phyloP scores from a whole-genome alignment of 1,139 yeast species.

The Taphrina betulina region DNA sequence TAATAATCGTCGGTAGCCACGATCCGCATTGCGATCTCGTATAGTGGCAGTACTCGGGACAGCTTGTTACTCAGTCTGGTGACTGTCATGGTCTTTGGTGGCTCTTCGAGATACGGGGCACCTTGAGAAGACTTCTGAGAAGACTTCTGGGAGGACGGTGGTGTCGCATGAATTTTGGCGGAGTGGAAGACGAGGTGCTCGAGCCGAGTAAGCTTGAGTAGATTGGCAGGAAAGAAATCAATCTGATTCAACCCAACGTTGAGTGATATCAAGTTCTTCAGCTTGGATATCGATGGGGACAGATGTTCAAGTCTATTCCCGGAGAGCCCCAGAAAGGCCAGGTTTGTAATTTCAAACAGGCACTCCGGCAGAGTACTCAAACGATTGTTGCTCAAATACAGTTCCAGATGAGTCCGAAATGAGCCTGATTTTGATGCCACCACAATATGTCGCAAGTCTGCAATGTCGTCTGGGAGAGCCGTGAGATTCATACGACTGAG shows the following conservation, averaged over 20 bases:
- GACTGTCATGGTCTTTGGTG: constrained; percentile 18
- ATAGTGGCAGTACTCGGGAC: constrained; percentile 23
- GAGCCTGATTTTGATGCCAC: constrained; percentile 16
- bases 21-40: constrained; percentile 19
- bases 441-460: constrained; percentile 20
- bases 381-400: constrained; percentile 14
- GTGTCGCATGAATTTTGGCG: constrained; percentile 4
- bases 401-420: constrained; percentile 16
- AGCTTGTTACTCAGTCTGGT: constrained; percentile 8
- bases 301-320: constrained; percentile 22
- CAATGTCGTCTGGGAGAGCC: constrained; percentile 19
- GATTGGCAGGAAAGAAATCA: constrained; percentile 27
- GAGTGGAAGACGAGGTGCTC: constrained; percentile 29
- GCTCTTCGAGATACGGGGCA: constrained; percentile 2
- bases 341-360: constrained; percentile 7
- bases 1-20: constrained; percentile 15
- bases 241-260: constrained; percentile 29
- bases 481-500: constrained; percentile 23
- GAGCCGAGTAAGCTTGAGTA: constrained; percentile 13
- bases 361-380: constrained; percentile 15
- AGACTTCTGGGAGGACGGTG: constrained; percentile 14
- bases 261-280: constrained; percentile 25
- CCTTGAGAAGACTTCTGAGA: constrained; percentile 9
- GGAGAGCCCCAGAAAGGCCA: constrained; percentile 22
- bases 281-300: constrained; percentile 21